Percentiles rank a stretch among this genome's conserved stretches.
phyloP scores from a whole-genome alignment of 495 filamentous ascomycete species.

The Penicillium goetzii region DNA sequence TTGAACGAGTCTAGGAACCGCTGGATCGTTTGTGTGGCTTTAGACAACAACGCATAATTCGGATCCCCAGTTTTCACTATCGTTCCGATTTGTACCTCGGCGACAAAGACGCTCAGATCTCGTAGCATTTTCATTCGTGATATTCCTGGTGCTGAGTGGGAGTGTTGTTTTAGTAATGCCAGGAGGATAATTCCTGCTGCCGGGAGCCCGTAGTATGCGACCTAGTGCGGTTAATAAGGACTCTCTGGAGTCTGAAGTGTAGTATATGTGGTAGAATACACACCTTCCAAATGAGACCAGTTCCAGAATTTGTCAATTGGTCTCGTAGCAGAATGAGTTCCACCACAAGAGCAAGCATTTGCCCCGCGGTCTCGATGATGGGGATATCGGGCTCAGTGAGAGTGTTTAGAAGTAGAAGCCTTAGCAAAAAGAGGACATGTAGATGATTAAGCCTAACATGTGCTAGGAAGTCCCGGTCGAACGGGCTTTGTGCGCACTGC shows the following conservation, averaged over 20 bases:
- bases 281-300: conserved; percentile 50
- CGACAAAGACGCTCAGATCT: conserved; percentile 44
- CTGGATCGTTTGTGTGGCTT: conserved; percentile 38
- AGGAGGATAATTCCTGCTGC: conserved; percentile 47
- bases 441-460: conserved; percentile 45
- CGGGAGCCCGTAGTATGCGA: conserved; percentile 47
- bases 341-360: conserved; percentile 44
- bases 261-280: not conserved
- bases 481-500: conserved; percentile 29
- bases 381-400: conserved; percentile 38
- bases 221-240: conserved; percentile 20
- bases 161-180: conserved; percentile 36
- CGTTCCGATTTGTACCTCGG: conserved; percentile 42
- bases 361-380: conserved; percentile 35
- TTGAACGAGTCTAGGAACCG: conserved; percentile 38
- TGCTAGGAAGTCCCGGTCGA: conserved; percentile 41
- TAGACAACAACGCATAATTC: conserved; percentile 39
- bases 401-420: conserved; percentile 35
- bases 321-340: conserved; percentile 44
- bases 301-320: conserved; percentile 45
- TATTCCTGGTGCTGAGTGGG: conserved; percentile 16
- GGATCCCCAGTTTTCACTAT: conserved; percentile 40
- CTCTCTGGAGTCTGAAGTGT: not conserved
- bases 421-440: conserved; percentile 45
- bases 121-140: conserved; percentile 35